Conservation (phyloP, 257 asterid species). For the Penstemon barbatus region DNA sequence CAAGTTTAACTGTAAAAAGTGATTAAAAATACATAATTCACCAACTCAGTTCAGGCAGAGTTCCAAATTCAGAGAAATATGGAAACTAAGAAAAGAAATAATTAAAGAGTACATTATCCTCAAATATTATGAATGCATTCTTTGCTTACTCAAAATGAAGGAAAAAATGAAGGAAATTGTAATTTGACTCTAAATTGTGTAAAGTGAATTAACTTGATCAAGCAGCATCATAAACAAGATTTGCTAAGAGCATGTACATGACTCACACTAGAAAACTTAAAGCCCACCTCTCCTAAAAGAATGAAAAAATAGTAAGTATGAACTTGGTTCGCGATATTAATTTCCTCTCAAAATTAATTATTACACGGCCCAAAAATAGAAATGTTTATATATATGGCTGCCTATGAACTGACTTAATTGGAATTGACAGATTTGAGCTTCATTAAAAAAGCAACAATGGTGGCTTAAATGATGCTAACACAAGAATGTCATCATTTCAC, state of each 20-base stretch:
- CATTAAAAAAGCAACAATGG: background rate
- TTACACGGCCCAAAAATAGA: background rate
- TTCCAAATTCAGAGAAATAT: background rate
- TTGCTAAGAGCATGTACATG: background rate
- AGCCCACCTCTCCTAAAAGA: background rate
- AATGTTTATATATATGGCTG: background rate
- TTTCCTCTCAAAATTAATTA: background rate
- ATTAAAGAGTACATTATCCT: background rate
- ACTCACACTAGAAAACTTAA: background rate
- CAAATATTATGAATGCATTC: background rate
- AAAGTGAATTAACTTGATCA: slow-evolving; percentile 1
- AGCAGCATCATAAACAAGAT: background rate
- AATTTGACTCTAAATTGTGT: background rate
- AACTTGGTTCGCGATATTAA: background rate
- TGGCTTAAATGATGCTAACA: background rate
- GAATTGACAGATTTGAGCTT: background rate
- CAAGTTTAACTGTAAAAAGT: background rate
- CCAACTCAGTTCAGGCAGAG: background rate
- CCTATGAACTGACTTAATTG: background rate
- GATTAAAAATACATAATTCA: background rate
- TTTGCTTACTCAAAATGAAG: slow-evolving; percentile 6
- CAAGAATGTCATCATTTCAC: background rate
- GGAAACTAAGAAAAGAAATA: background rate
- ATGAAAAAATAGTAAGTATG: background rate
- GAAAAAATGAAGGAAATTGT: background rate